Percentiles rank a stretch among this genome's conserved stretches.
These are phyloP conservation scores for Tothia fuscella DNA, from an alignment of 2,329 filamentous ascomycete species.

Conservation along the genomic window DNA sequence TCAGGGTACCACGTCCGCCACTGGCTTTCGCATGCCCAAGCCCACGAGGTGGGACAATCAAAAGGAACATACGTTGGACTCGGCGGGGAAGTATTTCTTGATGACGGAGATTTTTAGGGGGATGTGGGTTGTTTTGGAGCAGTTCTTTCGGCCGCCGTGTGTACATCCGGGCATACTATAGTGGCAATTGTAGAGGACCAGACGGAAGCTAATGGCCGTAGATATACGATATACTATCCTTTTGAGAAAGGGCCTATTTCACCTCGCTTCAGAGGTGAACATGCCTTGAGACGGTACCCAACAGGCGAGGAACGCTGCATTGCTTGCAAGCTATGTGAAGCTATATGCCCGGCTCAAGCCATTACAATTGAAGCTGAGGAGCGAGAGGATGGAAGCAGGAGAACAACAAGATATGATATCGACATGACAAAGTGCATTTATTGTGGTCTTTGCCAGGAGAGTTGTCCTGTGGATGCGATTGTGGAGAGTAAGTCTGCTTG, in stretches of 20 bases:
- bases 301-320: constrained; percentile 98
- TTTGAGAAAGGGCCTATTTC: constrained; percentile 99
- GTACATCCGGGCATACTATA: constrained; percentile 30
- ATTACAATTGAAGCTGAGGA: constrained; percentile 99
- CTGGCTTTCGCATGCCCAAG: constrained; percentile 65
- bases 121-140: constrained; percentile 96
- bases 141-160: constrained; percentile 96
- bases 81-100: constrained; percentile 86
- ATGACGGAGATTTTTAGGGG: constrained; percentile 91
- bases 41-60: constrained; percentile 71
- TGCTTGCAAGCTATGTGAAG: constrained; percentile 98
- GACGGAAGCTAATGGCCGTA: constrained; percentile 24
- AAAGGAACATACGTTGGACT: constrained; percentile 65
- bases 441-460: constrained; percentile 98
- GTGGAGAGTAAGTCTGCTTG: constrained; percentile 48
- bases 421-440: constrained; percentile 99
- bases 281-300: constrained; percentile 90
- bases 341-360: constrained; percentile 92
- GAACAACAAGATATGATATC: constrained; percentile 96
- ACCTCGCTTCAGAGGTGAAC: constrained; percentile 94
- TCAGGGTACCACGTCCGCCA: constrained; percentile 57
- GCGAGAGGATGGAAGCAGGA: constrained; percentile 85
- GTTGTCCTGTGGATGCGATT: constrained; percentile 94
- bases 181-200: neutral
- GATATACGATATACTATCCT: constrained; percentile 96